Conservation (phyloP, 1,284 basidiomycete species). For the Anthracocystis panici-leucophaei region DNA sequence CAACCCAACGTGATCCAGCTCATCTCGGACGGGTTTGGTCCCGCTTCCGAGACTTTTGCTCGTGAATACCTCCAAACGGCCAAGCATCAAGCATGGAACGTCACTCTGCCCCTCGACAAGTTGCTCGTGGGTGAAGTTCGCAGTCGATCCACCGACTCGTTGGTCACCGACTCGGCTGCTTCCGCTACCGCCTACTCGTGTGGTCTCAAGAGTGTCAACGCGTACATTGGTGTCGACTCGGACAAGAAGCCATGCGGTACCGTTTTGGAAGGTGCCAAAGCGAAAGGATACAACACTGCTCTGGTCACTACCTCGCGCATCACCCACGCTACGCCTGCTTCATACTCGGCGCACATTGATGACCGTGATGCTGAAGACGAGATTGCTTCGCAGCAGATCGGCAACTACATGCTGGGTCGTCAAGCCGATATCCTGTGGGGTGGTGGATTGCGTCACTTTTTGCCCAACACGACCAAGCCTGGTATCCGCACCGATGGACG, state of each 20-base stretch:
- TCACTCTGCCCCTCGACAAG: conserved; percentile 63
- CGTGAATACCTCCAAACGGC: conserved; percentile 59
- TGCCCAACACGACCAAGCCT: conserved; percentile 62
- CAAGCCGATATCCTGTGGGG: conserved; percentile 66
- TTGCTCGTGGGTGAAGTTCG: conserved; percentile 65
- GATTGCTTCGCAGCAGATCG: conserved; percentile 67
- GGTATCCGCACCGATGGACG: conserved; percentile 61
- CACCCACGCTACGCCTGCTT: conserved; percentile 68
- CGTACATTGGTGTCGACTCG: conserved; percentile 66
- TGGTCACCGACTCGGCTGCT: conserved; percentile 70
- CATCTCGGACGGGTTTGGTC: conserved; percentile 68
- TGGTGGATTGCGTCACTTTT: conserved; percentile 65
- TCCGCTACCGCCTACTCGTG: conserved; percentile 68
- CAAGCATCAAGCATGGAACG: conserved; percentile 48
- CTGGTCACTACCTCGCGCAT: conserved; percentile 67
- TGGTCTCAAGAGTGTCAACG: conserved; percentile 65
- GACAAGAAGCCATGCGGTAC: conserved; percentile 68
- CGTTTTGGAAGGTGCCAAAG: conserved; percentile 68
- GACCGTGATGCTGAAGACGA: conserved; percentile 68
- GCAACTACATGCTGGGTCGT: conserved; percentile 63
- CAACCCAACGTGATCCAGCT: conserved; percentile 58
- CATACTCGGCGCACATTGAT: conserved; percentile 64
- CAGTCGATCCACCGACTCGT: conserved; percentile 64
- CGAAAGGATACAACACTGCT: conserved; percentile 63
- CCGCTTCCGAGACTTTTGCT: conserved; percentile 68